Percentiles rank a stretch among this genome's conserved stretches.
Conservation (phyloP, 2,329 filamentous ascomycete genomes). For the Verticillium nonalfalfae region DNA sequence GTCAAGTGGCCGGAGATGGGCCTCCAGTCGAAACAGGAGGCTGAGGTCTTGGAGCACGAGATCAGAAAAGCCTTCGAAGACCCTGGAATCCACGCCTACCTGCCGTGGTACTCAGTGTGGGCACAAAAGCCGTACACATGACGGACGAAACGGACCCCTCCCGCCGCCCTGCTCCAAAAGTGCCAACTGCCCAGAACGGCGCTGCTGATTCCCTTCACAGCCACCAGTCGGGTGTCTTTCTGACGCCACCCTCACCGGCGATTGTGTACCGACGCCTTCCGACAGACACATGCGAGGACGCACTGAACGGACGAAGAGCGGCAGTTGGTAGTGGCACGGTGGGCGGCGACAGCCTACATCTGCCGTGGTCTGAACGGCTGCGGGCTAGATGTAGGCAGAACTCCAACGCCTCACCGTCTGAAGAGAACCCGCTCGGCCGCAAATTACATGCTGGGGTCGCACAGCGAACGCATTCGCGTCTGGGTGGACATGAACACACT, state of each 20-base stretch:
- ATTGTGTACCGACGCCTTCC: background rate
- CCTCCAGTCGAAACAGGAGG: slow-evolving; percentile 22
- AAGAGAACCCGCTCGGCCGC: background rate
- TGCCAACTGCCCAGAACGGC: background rate
- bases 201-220: background rate
- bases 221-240: background rate
- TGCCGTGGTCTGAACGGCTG: background rate
- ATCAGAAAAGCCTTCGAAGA: slow-evolving; percentile 24
- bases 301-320: background rate
- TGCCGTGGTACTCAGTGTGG: slow-evolving; percentile 30
- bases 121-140: slow-evolving; percentile 25
- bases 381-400: background rate
- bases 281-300: background rate
- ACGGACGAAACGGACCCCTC: background rate
- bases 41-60: slow-evolving; percentile 21
- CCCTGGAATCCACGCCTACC: slow-evolving; percentile 22
- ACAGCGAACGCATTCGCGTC: slow-evolving; percentile 1
- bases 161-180: background rate
- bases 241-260: background rate
- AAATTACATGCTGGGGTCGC: background rate
- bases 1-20: slow-evolving; percentile 21
- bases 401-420: too few relatives aligned
- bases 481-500: background rate
- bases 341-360: background rate
- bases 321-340: background rate